These are phyloP conservation scores for Tetrahymena elliotti DNA, from an alignment of 73 alveolate genomes.

Conservation along the genomic window DNA sequence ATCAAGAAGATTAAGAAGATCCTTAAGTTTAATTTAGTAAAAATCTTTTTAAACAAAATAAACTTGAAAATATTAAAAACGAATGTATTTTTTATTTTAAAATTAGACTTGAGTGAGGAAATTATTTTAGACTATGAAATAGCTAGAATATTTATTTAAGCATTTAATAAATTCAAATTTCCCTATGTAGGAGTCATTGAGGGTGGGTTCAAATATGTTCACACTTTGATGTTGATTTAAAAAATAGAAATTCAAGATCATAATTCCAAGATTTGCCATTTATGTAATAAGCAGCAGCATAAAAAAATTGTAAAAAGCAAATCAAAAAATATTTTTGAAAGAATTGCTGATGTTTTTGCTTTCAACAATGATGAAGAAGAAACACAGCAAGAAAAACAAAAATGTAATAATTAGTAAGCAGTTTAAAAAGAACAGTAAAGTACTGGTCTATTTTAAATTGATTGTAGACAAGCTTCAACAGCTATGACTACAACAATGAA, in stretches of 20 bases:
- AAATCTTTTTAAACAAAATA: not conserved
- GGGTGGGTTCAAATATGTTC: not conserved
- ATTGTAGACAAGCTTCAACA: not conserved
- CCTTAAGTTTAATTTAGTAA: not conserved
- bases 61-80: not conserved
- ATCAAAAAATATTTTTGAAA: not conserved
- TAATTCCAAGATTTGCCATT: not conserved
- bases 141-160: not conserved
- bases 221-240: not conserved
- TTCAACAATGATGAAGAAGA: not conserved
- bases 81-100: not conserved
- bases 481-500: not conserved
- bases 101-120: not conserved
- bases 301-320: not conserved
- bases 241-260: not conserved
- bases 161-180: not conserved
- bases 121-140: not conserved
- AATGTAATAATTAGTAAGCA: not conserved
- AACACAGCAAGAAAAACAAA: not conserved
- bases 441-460: not conserved
- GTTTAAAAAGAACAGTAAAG: not conserved
- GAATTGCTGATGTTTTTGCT: not conserved
- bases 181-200: not conserved
- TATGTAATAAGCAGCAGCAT: not conserved
- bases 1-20: not conserved